phyloP scores from a whole-genome alignment of 2,329 filamentous ascomycete genomes.

The Aspergillus ustus region DNA sequence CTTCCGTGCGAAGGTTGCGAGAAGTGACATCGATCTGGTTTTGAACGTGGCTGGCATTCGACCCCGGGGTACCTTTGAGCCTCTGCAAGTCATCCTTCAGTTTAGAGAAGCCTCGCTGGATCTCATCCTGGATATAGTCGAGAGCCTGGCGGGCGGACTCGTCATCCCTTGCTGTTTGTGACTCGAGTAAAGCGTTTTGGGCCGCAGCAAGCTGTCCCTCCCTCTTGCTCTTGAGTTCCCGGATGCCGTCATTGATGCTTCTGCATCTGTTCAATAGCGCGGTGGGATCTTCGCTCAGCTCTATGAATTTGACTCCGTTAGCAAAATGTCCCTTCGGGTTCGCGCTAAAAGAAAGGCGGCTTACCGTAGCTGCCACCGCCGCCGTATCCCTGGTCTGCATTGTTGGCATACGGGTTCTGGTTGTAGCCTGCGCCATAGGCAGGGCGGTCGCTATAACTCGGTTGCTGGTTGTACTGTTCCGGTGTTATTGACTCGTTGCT shows the following conservation, averaged over 20 bases:
- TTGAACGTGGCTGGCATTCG: constrained; percentile 72
- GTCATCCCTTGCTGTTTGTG: constrained; percentile 71
- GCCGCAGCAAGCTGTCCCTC: constrained; percentile 56
- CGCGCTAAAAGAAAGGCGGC: background rate
- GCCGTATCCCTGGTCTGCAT: constrained; percentile 44
- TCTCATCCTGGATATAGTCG: constrained; percentile 74
- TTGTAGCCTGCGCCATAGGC: constrained; percentile 52
- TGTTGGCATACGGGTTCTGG: constrained; percentile 33
- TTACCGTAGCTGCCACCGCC: constrained; percentile 18
- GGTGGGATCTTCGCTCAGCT: constrained; percentile 66
- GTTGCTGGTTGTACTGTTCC: constrained; percentile 29
- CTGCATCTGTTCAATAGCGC: constrained; percentile 83
- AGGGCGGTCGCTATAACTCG: constrained; percentile 50
- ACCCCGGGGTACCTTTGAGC: constrained; percentile 81
- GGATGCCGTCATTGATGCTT: constrained; percentile 77
- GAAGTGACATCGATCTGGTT: constrained; percentile 83
- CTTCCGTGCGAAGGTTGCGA: constrained; percentile 76
- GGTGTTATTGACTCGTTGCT: constrained; percentile 32
- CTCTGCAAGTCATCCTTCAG: constrained; percentile 78
- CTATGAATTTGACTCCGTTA: constrained; percentile 30
- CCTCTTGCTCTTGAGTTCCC: constrained; percentile 69
- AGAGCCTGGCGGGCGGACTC: constrained; percentile 70
- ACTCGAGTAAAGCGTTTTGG: constrained; percentile 74
- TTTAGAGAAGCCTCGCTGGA: constrained; percentile 80
- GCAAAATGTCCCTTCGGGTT: background rate